Evolutionary conservation across 257 asterid genomes (phyloP), one percentile per base, ranked within the genome.

Genomic region (Fraxinus americana): DNA sequence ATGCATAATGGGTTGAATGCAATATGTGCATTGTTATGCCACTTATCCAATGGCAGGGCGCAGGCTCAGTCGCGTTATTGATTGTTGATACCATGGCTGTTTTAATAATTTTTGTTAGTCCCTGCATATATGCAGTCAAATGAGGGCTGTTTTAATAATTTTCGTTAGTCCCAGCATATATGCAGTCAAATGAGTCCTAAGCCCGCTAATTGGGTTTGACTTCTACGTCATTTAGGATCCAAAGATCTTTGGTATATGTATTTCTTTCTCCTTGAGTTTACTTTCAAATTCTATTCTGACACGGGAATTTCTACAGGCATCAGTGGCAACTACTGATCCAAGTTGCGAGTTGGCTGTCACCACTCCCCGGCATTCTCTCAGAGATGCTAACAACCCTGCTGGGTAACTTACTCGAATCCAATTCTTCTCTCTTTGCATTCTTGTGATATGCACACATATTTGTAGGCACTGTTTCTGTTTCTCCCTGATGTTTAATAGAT

Each of bases 371-470:
- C 98, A 81, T 83, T 79, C 97, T 82, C 86, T 88, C 41, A 85
- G 92, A 81, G 99, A 96, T 84, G 96, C 97, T 72, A 93, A 72
- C 84, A 96, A 92, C 84, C 99, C 97, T 85, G 99, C 99, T 83
- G 99, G 99, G 99, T 96, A 89, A 81, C 8, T 80, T 76, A 52
- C 36, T 21, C 75, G 36, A 29, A 68, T 43, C 35, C 69, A 7
- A 57, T 65, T 78, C 38, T 79, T 68, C 35, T 8, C 1, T 54
- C 67, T 12, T 79, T 78, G 21, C 25, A 73, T 38, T 14, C 35
- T 57, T 57, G 19, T 54, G 17, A 4, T 21, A 17, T 57, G 29
- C 9, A 19, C 66, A 0, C 67, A 57, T 71, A 19, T 70, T 73
- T 41, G 11, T 69, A 23, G 52, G 65, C 29, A 63, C 76, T 32